These are phyloP conservation scores for Xerocomellus chrysenteron DNA, from an alignment of 768 basidiomycete genomes.

Conservation along the genomic window DNA sequence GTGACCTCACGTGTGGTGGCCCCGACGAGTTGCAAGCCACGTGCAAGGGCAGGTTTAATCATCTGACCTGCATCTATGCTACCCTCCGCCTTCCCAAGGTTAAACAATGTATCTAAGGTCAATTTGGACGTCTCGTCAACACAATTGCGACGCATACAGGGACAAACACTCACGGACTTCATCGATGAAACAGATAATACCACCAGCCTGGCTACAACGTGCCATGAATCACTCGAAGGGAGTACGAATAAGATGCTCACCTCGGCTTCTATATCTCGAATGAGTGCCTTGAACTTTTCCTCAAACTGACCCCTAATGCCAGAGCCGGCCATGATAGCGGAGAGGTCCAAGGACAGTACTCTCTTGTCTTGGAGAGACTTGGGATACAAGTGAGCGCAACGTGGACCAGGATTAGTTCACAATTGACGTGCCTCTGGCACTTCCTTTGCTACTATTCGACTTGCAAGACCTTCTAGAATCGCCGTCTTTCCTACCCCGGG, in stretches of 20 bases:
- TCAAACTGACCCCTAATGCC: constrained; percentile 93
- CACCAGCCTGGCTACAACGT: constrained; percentile 49
- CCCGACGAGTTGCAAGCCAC: constrained; percentile 85
- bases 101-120: constrained; percentile 68
- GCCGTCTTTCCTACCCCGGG: constrained; percentile 95
- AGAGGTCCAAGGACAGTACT: constrained; percentile 83
- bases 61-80: constrained; percentile 91
- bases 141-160: background rate
- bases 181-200: constrained; percentile 91
- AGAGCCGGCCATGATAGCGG: constrained; percentile 84
- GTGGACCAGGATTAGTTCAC: background rate
- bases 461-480: constrained; percentile 86
- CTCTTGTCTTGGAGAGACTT: constrained; percentile 85
- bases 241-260: constrained; percentile 37
- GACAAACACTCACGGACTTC: constrained; percentile 75
- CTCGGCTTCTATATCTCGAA: constrained; percentile 90
- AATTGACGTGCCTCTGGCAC: constrained; percentile 72
- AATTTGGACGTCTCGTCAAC: background rate
- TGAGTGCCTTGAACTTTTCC: constrained; percentile 86
- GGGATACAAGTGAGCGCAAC: background rate
- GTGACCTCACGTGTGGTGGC: constrained; percentile 76
- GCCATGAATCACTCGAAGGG: constrained; percentile 17
- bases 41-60: constrained; percentile 89
- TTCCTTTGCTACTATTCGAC: constrained; percentile 82
- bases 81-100: constrained; percentile 88